A percentile compares a stretch with the other conserved stretches of the same genome.
phyloP scores from a whole-genome alignment of 306 rosid species.

The Abrus pulchellus region DNA sequence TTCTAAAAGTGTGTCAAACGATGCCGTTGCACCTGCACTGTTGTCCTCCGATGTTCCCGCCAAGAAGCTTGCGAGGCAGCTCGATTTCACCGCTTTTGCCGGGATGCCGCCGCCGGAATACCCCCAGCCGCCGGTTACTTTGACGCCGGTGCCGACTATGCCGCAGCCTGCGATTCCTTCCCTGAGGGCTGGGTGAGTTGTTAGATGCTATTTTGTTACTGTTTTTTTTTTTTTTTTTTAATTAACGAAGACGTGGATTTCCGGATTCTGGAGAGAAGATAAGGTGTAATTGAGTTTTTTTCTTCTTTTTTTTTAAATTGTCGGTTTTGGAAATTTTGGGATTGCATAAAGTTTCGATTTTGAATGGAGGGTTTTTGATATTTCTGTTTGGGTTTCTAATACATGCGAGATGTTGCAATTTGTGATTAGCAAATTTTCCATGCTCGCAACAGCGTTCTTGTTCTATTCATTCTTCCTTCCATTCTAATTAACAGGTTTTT shows the following conservation, averaged over 20 bases:
- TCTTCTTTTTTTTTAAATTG: constrained; percentile 7
- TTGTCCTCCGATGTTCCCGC: constrained; percentile 70
- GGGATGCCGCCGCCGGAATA: constrained; percentile 50
- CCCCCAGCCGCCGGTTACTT: constrained; percentile 45
- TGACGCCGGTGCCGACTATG: neutral
- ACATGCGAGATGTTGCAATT: neutral
- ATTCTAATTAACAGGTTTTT: neutral
- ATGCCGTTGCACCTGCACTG: constrained; percentile 42
- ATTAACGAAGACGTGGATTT: neutral
- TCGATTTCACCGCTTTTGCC: constrained; percentile 85
- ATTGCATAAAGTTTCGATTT: neutral
- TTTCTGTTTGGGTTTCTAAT: constrained; percentile 9
- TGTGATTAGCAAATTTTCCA: neutral
- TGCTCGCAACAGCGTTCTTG: neutral
- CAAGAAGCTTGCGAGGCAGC: constrained; percentile 97
- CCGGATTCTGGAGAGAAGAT: constrained; percentile 8
- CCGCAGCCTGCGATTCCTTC: constrained; percentile 56
- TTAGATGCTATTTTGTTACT: neutral
- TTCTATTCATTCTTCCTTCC: neutral
- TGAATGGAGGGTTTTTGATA: neutral
- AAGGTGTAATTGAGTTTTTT: neutral
- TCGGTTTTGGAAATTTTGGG: constrained; percentile 31
- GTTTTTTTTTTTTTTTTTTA: neutral
- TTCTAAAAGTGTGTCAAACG: constrained; percentile 65
- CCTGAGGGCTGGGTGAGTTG: constrained; percentile 75